Evolutionary conservation across 2,329 filamentous ascomycete genomes (phyloP).

Genomic region (Aspergillus brunneoviolaceus): DNA sequence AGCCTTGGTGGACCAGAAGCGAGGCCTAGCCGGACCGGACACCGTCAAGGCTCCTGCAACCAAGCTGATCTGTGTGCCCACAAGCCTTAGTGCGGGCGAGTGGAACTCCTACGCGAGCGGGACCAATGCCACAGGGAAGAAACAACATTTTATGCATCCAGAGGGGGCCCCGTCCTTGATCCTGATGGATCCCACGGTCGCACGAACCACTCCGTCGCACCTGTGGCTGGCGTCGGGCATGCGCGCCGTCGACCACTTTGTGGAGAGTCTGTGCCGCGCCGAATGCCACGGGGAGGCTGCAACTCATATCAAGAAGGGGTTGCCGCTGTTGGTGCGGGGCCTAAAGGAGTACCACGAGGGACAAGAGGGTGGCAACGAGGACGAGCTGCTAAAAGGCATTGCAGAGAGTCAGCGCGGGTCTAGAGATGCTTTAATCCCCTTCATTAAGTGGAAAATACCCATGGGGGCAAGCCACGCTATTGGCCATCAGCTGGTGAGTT

Average conservation of each 20-base stretch:
- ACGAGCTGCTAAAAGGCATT: slow-evolving; percentile 3
- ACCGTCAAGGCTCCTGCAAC: neutral
- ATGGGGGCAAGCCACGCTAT: slow-evolving; percentile 3
- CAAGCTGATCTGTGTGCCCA: slow-evolving; percentile 5
- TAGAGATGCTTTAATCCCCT: neutral
- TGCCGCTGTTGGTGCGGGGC: neutral
- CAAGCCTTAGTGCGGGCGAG: slow-evolving; percentile 1
- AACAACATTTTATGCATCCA: slow-evolving; percentile 1
- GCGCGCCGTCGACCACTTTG: slow-evolving; percentile 2
- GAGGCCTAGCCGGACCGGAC: slow-evolving; percentile 1
- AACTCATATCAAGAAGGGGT: neutral
- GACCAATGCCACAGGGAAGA: neutral
- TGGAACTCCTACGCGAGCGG: slow-evolving; percentile 2
- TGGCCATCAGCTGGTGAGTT: slow-evolving; percentile 3
- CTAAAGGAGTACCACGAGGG: neutral
- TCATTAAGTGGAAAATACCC: slow-evolving; percentile 4
- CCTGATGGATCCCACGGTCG: slow-evolving; percentile 4
- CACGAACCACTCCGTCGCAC: neutral
- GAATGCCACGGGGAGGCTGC: slow-evolving; percentile 3
- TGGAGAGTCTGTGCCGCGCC: neutral
- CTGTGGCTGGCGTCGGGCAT: slow-evolving; percentile 6
- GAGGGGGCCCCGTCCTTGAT: slow-evolving; percentile 2
- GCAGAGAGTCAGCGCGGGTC: slow-evolving; percentile 5
- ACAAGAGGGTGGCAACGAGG: neutral
- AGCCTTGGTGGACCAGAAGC: slow-evolving; percentile 1